Evolutionary conservation across 495 filamentous ascomycete species (phyloP), one percentile per base, ranked within the genome.

Genomic region (Platismatia glauca): DNA sequence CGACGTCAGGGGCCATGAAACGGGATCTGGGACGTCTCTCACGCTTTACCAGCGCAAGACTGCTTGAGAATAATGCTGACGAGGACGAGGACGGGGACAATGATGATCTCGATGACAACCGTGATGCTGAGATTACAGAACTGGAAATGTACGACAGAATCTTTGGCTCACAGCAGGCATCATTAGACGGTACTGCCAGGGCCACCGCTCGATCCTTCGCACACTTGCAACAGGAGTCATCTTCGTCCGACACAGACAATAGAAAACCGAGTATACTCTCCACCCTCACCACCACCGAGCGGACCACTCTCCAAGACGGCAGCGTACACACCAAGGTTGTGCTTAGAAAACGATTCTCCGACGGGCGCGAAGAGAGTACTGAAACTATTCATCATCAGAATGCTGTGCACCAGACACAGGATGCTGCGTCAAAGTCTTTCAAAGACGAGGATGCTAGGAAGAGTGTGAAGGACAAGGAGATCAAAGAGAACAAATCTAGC

Each of bases 311-410:
- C 31, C 71, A 82, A 5, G 85, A 88, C 72, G 86, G 86, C 11
- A 84, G 81, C 7, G 71, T 85, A 7, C 76, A 81, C 55, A 88
- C 81, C 7, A 83, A 77, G 64, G 79, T 80, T n/a, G 72, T 82
- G 15, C 71, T 83, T 16, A 86, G 82, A 55, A 84, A 82, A 69
- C 74, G 79, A 8, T 89, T 82, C 67, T 75, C 81, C 0, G 85
- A 89, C 76, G 86, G 86, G 7, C 73, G 79, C 27, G 85, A 86
- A 66, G 82, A 85, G 66, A 81, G 67, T 33, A 79, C 81, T 9
- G 79, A 82, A 64, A 70, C 67, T 24, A 39, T 61, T 16, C 63
- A 69, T 31, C 67, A 59, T 41, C 64, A 61, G 35, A 61, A 67
- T 55, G 22, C 60, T 31, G 41, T 58, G 3, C 56, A 24, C 27